A percentile compares a stretch with the other conserved stretches of the same genome.
Conservation (phyloP, 257 asterid genomes). For the Paraleonurus japonicus region DNA sequence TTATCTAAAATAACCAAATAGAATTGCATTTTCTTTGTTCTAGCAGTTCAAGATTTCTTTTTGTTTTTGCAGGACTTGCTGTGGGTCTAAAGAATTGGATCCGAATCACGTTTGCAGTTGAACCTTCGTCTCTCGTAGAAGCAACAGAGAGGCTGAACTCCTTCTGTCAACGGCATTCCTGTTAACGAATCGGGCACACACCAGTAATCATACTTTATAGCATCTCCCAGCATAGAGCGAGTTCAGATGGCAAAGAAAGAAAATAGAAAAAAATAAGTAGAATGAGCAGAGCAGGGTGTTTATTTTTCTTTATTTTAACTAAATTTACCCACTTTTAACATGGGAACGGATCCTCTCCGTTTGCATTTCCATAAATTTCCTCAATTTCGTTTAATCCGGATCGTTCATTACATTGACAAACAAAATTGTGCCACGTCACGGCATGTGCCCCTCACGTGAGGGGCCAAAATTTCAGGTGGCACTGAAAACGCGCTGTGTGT, state of each 20-base stretch:
- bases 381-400: not conserved
- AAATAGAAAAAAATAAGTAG: not conserved
- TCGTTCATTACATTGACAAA: not conserved
- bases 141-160: slow-evolving; percentile 57
- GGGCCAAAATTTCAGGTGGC: not conserved
- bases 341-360: not conserved
- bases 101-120: slow-evolving; percentile 68
- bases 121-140: slow-evolving; percentile 59
- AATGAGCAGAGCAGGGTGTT: not conserved
- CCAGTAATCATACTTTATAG: not conserved
- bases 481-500: not conserved
- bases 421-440: not conserved
- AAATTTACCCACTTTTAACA: not conserved
- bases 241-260: not conserved
- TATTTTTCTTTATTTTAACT: not conserved
- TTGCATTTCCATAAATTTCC: not conserved
- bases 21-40: not conserved
- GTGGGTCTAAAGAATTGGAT: slow-evolving; percentile 77
- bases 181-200: not conserved
- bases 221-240: not conserved
- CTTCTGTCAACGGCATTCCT: slow-evolving; percentile 63
- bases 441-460: not conserved
- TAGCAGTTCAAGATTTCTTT: not conserved
- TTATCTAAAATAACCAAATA: not conserved
- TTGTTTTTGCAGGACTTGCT: slow-evolving; percentile 55